Percentiles rank a stretch among this genome's conserved stretches.
Evolutionary conservation across 148 eudicot genomes (phyloP).

Genomic region (Hydrangea macrophylla): DNA sequence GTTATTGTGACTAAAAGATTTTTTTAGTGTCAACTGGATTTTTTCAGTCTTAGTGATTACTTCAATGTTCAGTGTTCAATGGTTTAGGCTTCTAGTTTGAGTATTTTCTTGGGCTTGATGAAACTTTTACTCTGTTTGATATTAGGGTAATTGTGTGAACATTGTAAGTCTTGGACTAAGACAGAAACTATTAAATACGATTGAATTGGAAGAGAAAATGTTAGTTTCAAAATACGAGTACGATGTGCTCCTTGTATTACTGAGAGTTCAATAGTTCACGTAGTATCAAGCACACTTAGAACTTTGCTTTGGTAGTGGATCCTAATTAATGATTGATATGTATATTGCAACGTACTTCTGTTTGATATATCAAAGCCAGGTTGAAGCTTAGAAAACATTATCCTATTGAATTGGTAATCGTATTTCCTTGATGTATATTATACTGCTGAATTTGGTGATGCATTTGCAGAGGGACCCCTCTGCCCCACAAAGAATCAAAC

Average conservation of each 20-base stretch:
- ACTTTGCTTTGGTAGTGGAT: background rate
- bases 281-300: no score
- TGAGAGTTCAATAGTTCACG: background rate
- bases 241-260: background rate
- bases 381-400: background rate
- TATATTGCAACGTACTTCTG: background rate
- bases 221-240: background rate
- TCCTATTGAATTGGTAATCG: conserved; percentile 3
- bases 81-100: background rate
- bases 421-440: background rate
- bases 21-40: no score
- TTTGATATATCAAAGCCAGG: background rate
- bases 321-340: background rate
- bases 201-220: background rate
- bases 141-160: background rate
- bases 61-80: no score
- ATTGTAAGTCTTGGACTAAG: background rate
- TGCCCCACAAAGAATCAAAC: conserved; percentile 60
- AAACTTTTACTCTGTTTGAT: background rate
- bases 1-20: no score
- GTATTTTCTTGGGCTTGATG: background rate
- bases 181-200: background rate
- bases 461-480: conserved; percentile 70
- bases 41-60: no score
- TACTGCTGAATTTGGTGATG: conserved; percentile 1